Base-by-base conservation (phyloP, 2,329 filamentous ascomycete species). In the Xylaria multiplex region DNA sequence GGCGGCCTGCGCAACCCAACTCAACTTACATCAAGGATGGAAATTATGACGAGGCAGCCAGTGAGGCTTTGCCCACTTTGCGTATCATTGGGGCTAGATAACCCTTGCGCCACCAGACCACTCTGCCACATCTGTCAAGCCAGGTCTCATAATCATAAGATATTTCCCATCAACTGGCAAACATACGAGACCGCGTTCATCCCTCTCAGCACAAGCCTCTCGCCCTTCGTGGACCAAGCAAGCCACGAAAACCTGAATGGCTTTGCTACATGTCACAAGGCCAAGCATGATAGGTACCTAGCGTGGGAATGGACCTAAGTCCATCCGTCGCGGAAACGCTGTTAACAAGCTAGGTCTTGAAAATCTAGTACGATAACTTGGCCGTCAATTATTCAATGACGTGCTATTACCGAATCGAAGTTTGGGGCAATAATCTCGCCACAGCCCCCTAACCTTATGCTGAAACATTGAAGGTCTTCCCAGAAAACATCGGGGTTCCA, bases 1-100 rank as follows among this genome's bases (percentile, higher is more conserved):
- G 59, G 70, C 62, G 56, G 63, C 56, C 66, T 68, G 65, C 70
- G 65, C 68, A 60, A 61, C 60, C 60, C 27, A 58, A 64, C 50
- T 71, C 59, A 60, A 59, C 66, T 58, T 59, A 69, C 19, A 62
- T 65, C 58, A 58, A 30, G 43, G 40, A 32, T 49, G 30, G 5
- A 19, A 63, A 60, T 55, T 24, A 60, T 53, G 59, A 13, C 62
- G 30, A 66, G 56, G 52, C 60, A 58, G 50, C 49, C n/a, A 46
- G 53, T 35, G 49, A 67, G 62, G 57, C 62, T 62, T 63, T 60
- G 49, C 42, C 43, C n/a, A 45, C 59, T 49, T 48, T 40, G 52
- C 35, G 19, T 61, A 11, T 30, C 57, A 43, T 66, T 30, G 35
- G 46, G 43, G 42, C 50, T 49, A 42, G 16, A n/a, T 37, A 64